These are phyloP conservation scores for Microascus cirrosus DNA, from an alignment of 2,329 filamentous ascomycete species.

Conservation along the genomic window DNA sequence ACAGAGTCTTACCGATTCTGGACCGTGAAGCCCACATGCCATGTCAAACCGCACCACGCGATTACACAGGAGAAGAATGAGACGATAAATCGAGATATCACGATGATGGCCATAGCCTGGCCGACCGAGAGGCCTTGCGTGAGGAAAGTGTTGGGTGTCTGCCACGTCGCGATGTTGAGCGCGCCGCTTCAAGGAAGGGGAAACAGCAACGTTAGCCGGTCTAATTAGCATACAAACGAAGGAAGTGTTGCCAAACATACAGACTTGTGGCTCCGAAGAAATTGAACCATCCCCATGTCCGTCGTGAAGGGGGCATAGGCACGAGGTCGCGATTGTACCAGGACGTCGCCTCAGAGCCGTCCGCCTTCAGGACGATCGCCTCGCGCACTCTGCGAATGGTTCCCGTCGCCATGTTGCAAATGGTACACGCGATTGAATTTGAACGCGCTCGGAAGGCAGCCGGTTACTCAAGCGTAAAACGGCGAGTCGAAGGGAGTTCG, in stretches of 20 bases:
- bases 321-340: conserved; percentile 36
- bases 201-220: background rate
- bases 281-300: conserved; percentile 32
- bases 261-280: conserved; percentile 27
- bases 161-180: conserved; percentile 31
- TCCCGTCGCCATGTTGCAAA: background rate
- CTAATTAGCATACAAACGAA: background rate
- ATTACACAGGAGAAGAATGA: conserved; percentile 29
- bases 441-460: too few relatives aligned
- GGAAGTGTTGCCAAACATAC: conserved; percentile 12
- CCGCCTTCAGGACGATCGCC: conserved; percentile 22
- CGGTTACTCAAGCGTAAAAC: too few relatives aligned
- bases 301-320: conserved; percentile 26
- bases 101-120: conserved; percentile 34
- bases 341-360: conserved; percentile 28
- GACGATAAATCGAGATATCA: conserved; percentile 28
- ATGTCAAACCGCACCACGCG: conserved; percentile 33
- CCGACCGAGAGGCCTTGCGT: conserved; percentile 33
- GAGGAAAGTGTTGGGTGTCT: conserved; percentile 33
- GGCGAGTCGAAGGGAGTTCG: too few relatives aligned
- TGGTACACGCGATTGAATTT: too few relatives aligned
- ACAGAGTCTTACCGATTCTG: too few relatives aligned
- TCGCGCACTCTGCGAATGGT: conserved; percentile 15
- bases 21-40: conserved; percentile 38
- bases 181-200: conserved; percentile 8